Conservation (phyloP, 495 filamentous ascomycete species). For the Halenospora varia region DNA sequence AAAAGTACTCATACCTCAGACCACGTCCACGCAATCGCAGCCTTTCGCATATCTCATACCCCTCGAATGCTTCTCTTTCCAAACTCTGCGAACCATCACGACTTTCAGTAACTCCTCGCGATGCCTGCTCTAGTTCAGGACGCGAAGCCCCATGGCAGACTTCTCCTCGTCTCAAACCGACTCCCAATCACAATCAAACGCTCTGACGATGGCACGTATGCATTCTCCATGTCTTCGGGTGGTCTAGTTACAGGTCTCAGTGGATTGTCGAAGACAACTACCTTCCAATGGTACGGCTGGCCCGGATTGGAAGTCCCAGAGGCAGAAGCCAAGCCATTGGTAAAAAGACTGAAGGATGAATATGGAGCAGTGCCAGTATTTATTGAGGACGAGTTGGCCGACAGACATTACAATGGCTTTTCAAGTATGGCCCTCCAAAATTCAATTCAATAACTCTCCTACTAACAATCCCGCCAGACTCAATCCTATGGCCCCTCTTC, state of each 20-base stretch:
- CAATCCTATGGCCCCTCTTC: constrained; percentile 92
- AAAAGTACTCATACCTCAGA: not conserved
- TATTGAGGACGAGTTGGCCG: constrained; percentile 72
- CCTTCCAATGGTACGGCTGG: constrained; percentile 98
- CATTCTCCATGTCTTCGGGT: constrained; percentile 92
- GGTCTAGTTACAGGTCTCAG: constrained; percentile 88
- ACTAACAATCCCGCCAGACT: constrained; percentile 51
- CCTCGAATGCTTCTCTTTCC: not conserved
- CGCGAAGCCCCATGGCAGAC: constrained; percentile 29
- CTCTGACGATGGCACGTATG: constrained; percentile 74
- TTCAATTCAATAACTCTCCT: not conserved
- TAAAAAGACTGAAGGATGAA: constrained; percentile 65
- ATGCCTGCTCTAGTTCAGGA: constrained; percentile 24
- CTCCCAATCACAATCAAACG: constrained; percentile 94
- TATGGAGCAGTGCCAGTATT: constrained; percentile 74
- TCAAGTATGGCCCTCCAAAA: constrained; percentile 56
- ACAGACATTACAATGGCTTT: constrained; percentile 83
- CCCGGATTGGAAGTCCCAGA: constrained; percentile 83
- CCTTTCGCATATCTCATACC: not conserved
- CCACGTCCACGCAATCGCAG: not conserved
- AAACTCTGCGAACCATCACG: not conserved
- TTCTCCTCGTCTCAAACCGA: constrained; percentile 89
- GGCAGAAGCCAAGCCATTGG: constrained; percentile 58
- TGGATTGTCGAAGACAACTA: constrained; percentile 84
- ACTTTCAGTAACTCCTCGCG: not conserved